phyloP scores from a whole-genome alignment of 129 eudicot species.

The Calendula officinalis region DNA sequence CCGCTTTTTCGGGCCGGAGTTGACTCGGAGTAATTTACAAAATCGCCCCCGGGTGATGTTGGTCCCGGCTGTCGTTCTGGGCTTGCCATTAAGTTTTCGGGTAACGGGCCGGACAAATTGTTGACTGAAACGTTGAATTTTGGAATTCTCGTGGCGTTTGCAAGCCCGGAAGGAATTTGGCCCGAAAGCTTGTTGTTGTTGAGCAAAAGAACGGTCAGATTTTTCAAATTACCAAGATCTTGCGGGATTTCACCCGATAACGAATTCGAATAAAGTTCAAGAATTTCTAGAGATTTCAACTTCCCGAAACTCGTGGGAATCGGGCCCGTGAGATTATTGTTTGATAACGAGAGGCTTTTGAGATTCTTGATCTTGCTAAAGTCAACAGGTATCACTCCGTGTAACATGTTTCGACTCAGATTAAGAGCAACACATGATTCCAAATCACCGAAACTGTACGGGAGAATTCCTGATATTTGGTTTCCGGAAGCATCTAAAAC shows the following conservation, averaged over 20 bases:
- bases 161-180: slow-evolving; percentile 50
- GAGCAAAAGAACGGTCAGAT: slow-evolving; percentile 48
- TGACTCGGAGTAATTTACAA: slow-evolving; percentile 25
- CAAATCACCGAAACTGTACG: slow-evolving; percentile 44
- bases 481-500: slow-evolving; percentile 45
- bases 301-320: slow-evolving; percentile 58
- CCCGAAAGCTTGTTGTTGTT: slow-evolving; percentile 72
- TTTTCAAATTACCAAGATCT: slow-evolving; percentile 44
- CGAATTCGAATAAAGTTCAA: slow-evolving; percentile 60
- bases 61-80: slow-evolving; percentile 41
- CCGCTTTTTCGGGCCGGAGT: slow-evolving; percentile 19
- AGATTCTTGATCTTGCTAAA: slow-evolving; percentile 49
- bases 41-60: slow-evolving; percentile 15
- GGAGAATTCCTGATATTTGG: slow-evolving; percentile 45
- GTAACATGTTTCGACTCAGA: slow-evolving; percentile 50
- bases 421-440: slow-evolving; percentile 44
- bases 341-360: slow-evolving; percentile 44
- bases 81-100: slow-evolving; percentile 37
- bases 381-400: slow-evolving; percentile 42
- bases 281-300: slow-evolving; percentile 48
- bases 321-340: slow-evolving; percentile 55
- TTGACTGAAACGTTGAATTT: slow-evolving; percentile 55
- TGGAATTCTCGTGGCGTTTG: slow-evolving; percentile 36
- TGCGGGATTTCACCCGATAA: slow-evolving; percentile 61
- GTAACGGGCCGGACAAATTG: slow-evolving; percentile 48